A percentile compares a stretch with the other conserved stretches of the same genome.
Conservation (phyloP, 306 rosid species). For the Benincasa hispida region DNA sequence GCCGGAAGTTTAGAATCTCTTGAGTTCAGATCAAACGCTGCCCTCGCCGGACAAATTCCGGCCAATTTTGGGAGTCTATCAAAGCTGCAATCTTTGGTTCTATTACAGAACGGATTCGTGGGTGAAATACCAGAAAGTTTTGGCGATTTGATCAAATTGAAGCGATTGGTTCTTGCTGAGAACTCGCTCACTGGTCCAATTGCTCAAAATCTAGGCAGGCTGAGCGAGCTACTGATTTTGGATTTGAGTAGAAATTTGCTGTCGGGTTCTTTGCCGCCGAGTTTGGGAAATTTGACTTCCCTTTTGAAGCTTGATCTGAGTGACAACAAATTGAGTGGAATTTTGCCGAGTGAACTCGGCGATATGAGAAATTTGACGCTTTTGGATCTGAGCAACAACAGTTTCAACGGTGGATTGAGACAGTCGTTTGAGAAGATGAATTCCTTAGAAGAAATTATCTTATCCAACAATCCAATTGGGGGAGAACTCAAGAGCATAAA, state of each 20-base stretch:
- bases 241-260: constrained; percentile 67
- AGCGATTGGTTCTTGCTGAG: constrained; percentile 50
- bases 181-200: constrained; percentile 45
- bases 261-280: constrained; percentile 49
- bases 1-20: constrained; percentile 49
- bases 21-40: constrained; percentile 63
- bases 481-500: constrained; percentile 42
- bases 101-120: constrained; percentile 46
- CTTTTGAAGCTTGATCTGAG: constrained; percentile 74
- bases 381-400: constrained; percentile 69
- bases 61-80: constrained; percentile 32
- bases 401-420: constrained; percentile 53
- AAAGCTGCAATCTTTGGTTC: constrained; percentile 64
- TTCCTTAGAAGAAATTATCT: constrained; percentile 51
- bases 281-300: constrained; percentile 45
- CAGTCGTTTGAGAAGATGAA: constrained; percentile 40
- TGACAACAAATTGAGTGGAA: constrained; percentile 50
- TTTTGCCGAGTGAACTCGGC: constrained; percentile 25
- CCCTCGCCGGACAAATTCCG: constrained; percentile 56
- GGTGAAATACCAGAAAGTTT: constrained; percentile 48
- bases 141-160: constrained; percentile 43
- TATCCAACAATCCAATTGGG: constrained; percentile 71
- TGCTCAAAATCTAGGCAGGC: constrained; percentile 33
- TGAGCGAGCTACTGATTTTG: constrained; percentile 45
- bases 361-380: constrained; percentile 50